Conservation (phyloP, 2,329 filamentous ascomycete genomes). For the Verticillium isaacii region DNA sequence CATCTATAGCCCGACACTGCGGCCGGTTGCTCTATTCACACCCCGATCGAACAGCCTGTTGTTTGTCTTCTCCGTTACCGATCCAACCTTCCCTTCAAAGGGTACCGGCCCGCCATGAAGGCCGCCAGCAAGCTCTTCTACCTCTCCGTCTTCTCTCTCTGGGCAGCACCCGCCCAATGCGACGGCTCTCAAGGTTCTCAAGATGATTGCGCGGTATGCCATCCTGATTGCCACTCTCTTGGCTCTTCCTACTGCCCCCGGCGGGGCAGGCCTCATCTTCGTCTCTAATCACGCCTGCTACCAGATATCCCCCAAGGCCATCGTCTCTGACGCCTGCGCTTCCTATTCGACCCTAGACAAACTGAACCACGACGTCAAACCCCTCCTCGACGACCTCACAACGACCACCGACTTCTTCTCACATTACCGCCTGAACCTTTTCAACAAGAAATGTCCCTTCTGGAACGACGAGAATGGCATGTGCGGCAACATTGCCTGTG, state of each 20-base stretch:
- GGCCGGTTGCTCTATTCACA: neutral
- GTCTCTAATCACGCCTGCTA: constrained; percentile 33
- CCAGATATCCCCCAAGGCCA: constrained; percentile 82
- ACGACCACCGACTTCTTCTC: constrained; percentile 95
- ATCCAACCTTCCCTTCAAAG: neutral
- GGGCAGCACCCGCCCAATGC: constrained; percentile 43
- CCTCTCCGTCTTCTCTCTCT: constrained; percentile 52
- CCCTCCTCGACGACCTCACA: constrained; percentile 75
- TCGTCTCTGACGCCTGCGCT: constrained; percentile 90
- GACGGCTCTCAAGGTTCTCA: constrained; percentile 22
- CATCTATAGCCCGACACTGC: neutral
- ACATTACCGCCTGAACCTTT: constrained; percentile 92
- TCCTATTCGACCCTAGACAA: constrained; percentile 87
- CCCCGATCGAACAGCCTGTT: constrained; percentile 89
- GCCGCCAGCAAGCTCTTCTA: constrained; percentile 50
- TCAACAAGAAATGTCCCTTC: constrained; percentile 91
- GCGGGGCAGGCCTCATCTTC: constrained; percentile 13
- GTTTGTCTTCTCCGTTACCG: constrained; percentile 68
- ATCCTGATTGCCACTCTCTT: constrained; percentile 13
- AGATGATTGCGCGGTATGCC: constrained; percentile 51
- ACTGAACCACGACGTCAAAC: constrained; percentile 73
- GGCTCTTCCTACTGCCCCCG: constrained; percentile 4
- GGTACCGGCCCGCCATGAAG: constrained; percentile 36
- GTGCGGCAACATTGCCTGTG: constrained; percentile 95
- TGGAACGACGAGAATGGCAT: constrained; percentile 91